Percentiles rank a stretch among this genome's conserved stretches.
phyloP scores from a whole-genome alignment of 2,329 filamentous ascomycete species.

The Penicillium sp. region DNA sequence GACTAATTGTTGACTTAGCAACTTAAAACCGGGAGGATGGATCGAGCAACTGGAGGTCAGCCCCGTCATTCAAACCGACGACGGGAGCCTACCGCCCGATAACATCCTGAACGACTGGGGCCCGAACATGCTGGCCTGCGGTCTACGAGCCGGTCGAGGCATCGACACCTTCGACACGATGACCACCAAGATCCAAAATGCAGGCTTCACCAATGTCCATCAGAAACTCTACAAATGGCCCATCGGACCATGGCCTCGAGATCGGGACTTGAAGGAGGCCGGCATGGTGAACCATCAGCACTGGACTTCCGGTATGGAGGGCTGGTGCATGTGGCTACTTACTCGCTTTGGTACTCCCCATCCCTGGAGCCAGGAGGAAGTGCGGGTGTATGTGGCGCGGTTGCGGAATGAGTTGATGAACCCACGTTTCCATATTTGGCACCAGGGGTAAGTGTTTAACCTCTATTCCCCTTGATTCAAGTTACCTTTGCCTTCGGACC shows the following conservation, averaged over 20 bases:
- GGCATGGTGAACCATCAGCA: constrained; percentile 40
- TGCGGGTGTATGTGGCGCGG: constrained; percentile 24
- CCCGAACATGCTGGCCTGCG: constrained; percentile 20
- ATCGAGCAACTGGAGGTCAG: constrained; percentile 26
- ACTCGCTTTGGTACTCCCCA: constrained; percentile 27
- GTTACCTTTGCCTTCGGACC: not conserved
- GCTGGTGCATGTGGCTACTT: constrained; percentile 31
- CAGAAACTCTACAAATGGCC: constrained; percentile 33
- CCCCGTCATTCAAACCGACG: constrained; percentile 21
- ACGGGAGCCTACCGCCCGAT: constrained; percentile 18
- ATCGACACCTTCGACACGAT: constrained; percentile 28
- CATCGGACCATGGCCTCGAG: constrained; percentile 35
- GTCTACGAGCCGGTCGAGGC: constrained; percentile 25
- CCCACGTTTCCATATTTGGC: constrained; percentile 21
- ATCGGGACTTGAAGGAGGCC: constrained; percentile 38
- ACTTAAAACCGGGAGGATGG: constrained; percentile 25
- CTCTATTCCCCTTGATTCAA: not conserved
- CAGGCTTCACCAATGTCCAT: constrained; percentile 37
- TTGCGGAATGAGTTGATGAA: constrained; percentile 25
- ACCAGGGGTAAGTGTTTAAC: constrained; percentile 19
- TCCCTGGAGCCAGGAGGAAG: constrained; percentile 21
- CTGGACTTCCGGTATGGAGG: constrained; percentile 32
- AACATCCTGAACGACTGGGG: constrained; percentile 21
- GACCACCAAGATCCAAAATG: constrained; percentile 22
- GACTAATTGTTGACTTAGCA: constrained; percentile 4